phyloP scores from a whole-genome alignment of 768 basidiomycete species.

The Lyophyllum atratum region DNA sequence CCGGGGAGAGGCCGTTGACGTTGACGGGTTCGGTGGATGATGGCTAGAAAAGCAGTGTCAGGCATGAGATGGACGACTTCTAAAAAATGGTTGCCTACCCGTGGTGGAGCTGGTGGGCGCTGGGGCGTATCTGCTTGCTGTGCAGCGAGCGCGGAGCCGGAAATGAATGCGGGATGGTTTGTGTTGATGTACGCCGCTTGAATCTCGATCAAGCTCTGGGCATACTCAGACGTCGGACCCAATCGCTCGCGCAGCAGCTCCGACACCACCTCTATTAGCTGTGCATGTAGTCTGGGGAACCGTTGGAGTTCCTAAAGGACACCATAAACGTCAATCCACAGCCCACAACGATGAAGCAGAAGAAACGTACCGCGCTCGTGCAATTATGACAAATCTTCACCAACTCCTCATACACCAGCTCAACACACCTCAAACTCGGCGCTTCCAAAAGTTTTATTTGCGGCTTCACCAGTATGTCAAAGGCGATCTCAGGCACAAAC shows the following conservation, averaged over 20 bases:
- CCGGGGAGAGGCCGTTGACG: constrained; percentile 44
- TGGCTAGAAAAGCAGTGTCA: constrained; percentile 43
- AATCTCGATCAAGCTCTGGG: constrained; percentile 92
- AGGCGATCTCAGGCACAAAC: constrained; percentile 96
- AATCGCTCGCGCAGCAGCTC: constrained; percentile 93
- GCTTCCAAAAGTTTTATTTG: constrained; percentile 96
- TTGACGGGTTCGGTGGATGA: constrained; percentile 64
- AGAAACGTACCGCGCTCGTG: constrained; percentile 66
- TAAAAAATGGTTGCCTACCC: constrained; percentile 44
- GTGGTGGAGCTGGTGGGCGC: constrained; percentile 45
- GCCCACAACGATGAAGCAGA: constrained; percentile 24
- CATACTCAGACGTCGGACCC: constrained; percentile 96
- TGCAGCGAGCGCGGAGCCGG: constrained; percentile 69
- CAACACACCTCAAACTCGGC: constrained; percentile 93
- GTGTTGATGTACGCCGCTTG: constrained; percentile 99
- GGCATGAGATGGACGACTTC: constrained; percentile 12
- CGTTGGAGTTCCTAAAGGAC: constrained; percentile 84
- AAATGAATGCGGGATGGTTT: constrained; percentile 94
- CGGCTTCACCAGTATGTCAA: constrained; percentile 95
- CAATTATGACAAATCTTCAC: constrained; percentile 99
- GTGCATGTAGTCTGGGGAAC: constrained; percentile 91
- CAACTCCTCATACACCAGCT: constrained; percentile 97
- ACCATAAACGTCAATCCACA: not conserved
- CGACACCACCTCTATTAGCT: constrained; percentile 95
- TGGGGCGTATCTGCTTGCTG: constrained; percentile 46